These are phyloP conservation scores for Euryodendron excelsum DNA, from an alignment of 148 eudicot species.

Conservation along the genomic window DNA sequence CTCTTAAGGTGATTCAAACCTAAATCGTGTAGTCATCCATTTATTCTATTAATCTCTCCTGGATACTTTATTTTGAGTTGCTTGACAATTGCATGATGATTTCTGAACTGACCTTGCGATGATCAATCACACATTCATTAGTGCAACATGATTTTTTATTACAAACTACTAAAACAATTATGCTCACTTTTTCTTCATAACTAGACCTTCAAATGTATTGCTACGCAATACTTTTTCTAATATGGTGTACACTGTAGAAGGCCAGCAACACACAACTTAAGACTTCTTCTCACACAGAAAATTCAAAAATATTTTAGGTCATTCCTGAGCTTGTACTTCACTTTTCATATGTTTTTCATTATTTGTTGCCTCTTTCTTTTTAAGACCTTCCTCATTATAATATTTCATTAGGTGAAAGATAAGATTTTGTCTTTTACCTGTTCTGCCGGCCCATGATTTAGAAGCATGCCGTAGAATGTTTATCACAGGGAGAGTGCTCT, in stretches of 20 bases:
- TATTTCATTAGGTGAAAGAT: neutral
- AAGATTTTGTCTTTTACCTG: neutral
- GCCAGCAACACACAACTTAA: neutral
- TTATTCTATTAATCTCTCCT: neutral
- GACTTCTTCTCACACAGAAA: neutral
- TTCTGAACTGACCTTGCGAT: neutral
- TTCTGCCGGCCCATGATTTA: neutral
- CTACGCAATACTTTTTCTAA: neutral
- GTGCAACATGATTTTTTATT: too few relatives aligned
- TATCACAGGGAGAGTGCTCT: neutral
- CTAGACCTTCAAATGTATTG: neutral
- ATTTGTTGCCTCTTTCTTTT: neutral
- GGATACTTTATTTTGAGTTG: neutral
- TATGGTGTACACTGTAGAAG: neutral
- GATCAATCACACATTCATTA: neutral
- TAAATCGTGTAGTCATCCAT: neutral
- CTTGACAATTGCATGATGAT: slow-evolving; percentile 1
- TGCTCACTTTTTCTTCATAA: neutral
- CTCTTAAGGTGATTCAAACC: slow-evolving; percentile 64
- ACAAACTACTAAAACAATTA: neutral
- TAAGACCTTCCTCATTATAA: neutral
- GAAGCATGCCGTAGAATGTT: neutral
- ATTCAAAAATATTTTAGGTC: neutral
- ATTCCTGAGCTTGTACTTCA: slow-evolving; percentile 7
- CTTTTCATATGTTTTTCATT: neutral